phyloP scores from a whole-genome alignment of 176 grass and related monocot genomes.

The Carex scoparia region DNA sequence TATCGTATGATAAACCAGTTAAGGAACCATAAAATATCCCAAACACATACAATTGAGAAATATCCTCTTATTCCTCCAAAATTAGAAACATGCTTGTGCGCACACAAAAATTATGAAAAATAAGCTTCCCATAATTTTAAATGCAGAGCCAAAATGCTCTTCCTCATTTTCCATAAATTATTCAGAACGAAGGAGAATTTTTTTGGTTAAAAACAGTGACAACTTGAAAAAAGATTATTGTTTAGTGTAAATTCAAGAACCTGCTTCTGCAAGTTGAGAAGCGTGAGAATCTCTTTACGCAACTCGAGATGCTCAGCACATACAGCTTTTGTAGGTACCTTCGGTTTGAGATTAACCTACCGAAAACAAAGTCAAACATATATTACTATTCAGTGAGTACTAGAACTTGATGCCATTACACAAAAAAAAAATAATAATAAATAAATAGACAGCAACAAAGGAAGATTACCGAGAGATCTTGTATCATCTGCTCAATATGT shows the following conservation, averaged over 20 bases:
- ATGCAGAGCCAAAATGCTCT: neutral
- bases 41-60: neutral
- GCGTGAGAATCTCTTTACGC: conserved; percentile 90
- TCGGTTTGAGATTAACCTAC: conserved; percentile 95
- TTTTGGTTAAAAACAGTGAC: neutral
- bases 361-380: conserved; percentile 18
- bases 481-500: conserved; percentile 88
- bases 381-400: neutral
- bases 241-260: conserved; percentile 29
- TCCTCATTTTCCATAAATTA: neutral
- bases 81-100: neutral
- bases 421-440: neutral
- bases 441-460: neutral
- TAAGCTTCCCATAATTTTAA: neutral
- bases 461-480: conserved; percentile 70
- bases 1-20: neutral
- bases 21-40: neutral
- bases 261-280: conserved; percentile 99
- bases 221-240: neutral
- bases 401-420: neutral
- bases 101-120: conserved; percentile 11
- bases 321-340: conserved; percentile 96
- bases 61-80: neutral
- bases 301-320: conserved; percentile 95
- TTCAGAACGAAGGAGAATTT: neutral